Conservation (phyloP, 495 filamentous ascomycete species). For the Lasiosphaeris hirsuta region DNA sequence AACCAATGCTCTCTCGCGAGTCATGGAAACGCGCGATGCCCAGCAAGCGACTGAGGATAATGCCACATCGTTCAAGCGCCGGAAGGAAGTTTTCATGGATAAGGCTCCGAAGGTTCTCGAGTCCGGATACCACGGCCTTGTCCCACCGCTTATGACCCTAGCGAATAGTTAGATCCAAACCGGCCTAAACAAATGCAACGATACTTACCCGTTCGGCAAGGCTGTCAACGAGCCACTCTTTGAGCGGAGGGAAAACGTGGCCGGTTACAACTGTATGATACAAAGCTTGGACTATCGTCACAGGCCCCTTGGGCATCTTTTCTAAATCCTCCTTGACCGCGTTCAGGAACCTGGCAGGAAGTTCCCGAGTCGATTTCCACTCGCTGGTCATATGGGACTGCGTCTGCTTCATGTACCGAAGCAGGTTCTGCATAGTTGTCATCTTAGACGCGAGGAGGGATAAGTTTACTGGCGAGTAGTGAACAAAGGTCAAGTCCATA, state of each 20-base stretch:
- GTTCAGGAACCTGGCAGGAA: slow-evolving; percentile 70
- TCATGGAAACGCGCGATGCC: slow-evolving; percentile 80
- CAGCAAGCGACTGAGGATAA: slow-evolving; percentile 80
- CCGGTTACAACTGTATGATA: slow-evolving; percentile 87
- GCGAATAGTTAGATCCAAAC: neutral
- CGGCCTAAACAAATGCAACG: neutral
- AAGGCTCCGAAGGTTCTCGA: slow-evolving; percentile 71
- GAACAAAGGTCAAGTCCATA: slow-evolving; percentile 78
- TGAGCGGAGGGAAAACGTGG: slow-evolving; percentile 68
- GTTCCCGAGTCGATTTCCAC: slow-evolving; percentile 77
- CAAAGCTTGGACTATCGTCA: slow-evolving; percentile 66
- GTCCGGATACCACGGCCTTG: slow-evolving; percentile 71
- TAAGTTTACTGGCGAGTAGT: slow-evolving; percentile 72
- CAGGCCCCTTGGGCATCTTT: slow-evolving; percentile 32
- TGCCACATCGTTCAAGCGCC: slow-evolving; percentile 74
- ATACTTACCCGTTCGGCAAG: slow-evolving; percentile 71
- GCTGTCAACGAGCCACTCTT: slow-evolving; percentile 87
- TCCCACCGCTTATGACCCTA: slow-evolving; percentile 96
- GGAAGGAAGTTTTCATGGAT: slow-evolving; percentile 85
- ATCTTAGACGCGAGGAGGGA: slow-evolving; percentile 82
- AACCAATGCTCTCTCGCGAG: slow-evolving; percentile 61
- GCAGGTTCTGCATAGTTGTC: slow-evolving; percentile 78
- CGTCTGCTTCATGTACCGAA: slow-evolving; percentile 76
- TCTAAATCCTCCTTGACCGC: slow-evolving; percentile 67
- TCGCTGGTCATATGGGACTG: slow-evolving; percentile 71